These are phyloP conservation scores for Pseudogymnoascus sp. DNA, from an alignment of 2,329 filamentous ascomycete genomes.

Conservation along the genomic window DNA sequence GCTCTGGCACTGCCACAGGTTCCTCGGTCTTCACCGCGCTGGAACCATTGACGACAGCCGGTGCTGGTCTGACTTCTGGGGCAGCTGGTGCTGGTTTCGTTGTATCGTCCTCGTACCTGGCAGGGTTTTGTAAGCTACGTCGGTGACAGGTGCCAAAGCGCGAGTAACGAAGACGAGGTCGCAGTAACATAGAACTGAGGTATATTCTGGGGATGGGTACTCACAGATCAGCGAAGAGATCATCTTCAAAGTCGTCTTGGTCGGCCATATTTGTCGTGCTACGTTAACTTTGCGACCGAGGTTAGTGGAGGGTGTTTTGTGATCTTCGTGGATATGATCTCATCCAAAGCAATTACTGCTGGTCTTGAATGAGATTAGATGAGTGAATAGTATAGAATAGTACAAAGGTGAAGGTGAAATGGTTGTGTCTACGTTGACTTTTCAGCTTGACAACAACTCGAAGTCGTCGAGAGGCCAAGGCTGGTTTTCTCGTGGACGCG, in stretches of 20 bases:
- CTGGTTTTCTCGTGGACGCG: not conserved
- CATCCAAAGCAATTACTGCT: not conserved
- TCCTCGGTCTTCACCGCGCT: constrained; percentile 23
- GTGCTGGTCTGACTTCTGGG: constrained; percentile 22
- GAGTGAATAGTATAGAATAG: not conserved
- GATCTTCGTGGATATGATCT: not conserved
- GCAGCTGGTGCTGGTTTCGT: constrained; percentile 33
- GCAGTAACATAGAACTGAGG: not conserved
- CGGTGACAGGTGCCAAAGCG: not conserved
- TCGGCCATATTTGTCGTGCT: constrained; percentile 58
- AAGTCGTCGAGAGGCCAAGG: not conserved
- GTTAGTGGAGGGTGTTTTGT: not conserved
- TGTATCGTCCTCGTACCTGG: constrained; percentile 55
- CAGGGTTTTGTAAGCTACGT: constrained; percentile 13
- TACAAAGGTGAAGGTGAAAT: not conserved
- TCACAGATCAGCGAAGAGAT: constrained; percentile 93
- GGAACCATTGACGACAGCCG: constrained; percentile 21
- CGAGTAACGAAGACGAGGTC: not conserved
- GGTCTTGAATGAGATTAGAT: not conserved
- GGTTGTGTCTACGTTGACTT: not conserved
- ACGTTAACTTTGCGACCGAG: not conserved
- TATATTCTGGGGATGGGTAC: constrained; percentile 31
- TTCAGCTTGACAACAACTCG: not conserved
- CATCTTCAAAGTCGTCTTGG: constrained; percentile 76
- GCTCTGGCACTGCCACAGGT: constrained; percentile 14